Base-by-base conservation (phyloP, 306 rosid genomes). In the Fragaria nilgerrensis region DNA sequence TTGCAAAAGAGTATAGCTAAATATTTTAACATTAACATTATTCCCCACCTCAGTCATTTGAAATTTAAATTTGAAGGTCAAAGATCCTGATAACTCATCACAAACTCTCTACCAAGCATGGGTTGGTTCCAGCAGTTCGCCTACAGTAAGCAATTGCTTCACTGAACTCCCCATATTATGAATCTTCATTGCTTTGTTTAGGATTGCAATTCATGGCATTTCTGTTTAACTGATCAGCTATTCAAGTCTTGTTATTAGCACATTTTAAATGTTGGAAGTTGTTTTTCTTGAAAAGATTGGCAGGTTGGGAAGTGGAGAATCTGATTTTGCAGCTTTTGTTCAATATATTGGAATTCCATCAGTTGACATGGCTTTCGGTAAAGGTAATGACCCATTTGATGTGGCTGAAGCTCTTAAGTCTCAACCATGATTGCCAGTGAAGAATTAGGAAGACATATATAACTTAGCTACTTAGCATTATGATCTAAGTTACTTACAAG, bases 321-420 rank as follows among this genome's bases (percentile, higher is more conserved):
- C 97, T 75, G 94, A 91, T 74, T 89, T 88, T 47, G 85, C 84
- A 78, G 72, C 97, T 61, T 91, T 91, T 80, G 76, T 91, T 75
- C 92, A 91, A 39, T 88, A 91, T 84, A 80, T 86, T 55, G 97
- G 97, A 80, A 88, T 91, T 81, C 97, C 97, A 13, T 88, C 92
- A 66, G 80, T 78, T 70, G 84, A 79, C 39, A 62, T 88, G 44
- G 68, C 73, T 68, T 91, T 82, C 37, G 91, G 90, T 78, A 84
- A 70, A 68, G 94, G 97, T 86, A 83, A 74, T 14, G 39, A 36
- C 62, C 44, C 39, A 63, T 13, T 72, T 16, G 44, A 70, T 29
- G 16, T 48, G 23, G 16, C 37, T 11, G 7, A 32, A 32, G 43
- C 68, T 63, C 36, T 20, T 14, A 36, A 50, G 14, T n/a, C 32